Conservation (phyloP, 306 rosid species). For the Nissolia schottii region DNA sequence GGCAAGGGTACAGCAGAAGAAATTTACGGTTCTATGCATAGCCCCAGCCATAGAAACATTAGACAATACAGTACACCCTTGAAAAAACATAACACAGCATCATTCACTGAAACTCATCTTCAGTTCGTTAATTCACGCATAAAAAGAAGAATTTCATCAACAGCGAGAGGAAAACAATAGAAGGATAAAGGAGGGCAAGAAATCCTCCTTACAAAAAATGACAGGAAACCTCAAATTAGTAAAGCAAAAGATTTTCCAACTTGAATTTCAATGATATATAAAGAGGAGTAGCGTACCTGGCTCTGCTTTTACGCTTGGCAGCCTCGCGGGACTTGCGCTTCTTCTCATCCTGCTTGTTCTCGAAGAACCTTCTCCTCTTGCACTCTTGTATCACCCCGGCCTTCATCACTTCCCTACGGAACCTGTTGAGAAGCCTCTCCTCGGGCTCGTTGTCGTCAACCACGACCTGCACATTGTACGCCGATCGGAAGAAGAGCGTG, state of each 20-base stretch:
- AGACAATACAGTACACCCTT: neutral
- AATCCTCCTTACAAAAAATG: no score
- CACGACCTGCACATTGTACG: conserved; percentile 63
- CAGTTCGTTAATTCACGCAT: neutral
- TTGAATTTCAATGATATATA: no score
- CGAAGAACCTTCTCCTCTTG: conserved; percentile 59
- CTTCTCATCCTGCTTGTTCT: conserved; percentile 72
- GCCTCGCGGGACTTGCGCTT: conserved; percentile 79
- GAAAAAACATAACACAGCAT: neutral
- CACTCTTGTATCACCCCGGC: conserved; percentile 80
- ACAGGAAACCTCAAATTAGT: no score
- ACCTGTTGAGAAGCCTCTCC: conserved; percentile 68
- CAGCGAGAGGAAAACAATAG: no score
- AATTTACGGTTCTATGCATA: neutral
- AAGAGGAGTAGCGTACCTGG: neutral
- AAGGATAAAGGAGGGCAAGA: no score
- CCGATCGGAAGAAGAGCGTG: conserved; percentile 45
- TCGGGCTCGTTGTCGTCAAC: conserved; percentile 77
- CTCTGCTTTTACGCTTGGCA: conserved; percentile 68
- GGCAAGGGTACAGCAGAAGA: neutral
- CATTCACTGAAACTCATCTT: neutral
- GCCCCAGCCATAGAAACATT: no score
- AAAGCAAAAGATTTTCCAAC: no score
- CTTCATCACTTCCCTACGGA: conserved; percentile 71
- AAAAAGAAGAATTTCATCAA: neutral